Evolutionary conservation across 2,329 filamentous ascomycete species (phyloP).

Genomic region (Verticillium nubilum): DNA sequence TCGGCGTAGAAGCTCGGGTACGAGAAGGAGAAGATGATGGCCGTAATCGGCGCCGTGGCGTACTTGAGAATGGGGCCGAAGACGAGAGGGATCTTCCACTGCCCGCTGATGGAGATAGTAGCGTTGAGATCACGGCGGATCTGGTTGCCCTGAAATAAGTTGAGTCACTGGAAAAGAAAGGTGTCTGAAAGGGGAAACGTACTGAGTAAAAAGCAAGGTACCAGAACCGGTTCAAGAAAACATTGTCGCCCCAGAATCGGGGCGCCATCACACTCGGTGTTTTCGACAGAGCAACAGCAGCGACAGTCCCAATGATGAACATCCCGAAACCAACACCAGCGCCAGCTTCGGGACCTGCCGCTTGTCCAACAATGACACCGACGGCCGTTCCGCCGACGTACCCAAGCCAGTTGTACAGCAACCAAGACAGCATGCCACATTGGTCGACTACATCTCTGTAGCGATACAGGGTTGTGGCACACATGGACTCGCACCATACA

Average conservation of each 20-base stretch:
- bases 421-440: conserved; percentile 31
- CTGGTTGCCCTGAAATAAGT: conserved; percentile 7
- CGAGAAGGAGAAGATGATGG: conserved; percentile 14
- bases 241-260: background rate
- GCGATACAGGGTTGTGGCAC: conserved; percentile 43
- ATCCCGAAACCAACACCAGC: conserved; percentile 43
- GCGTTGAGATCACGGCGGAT: conserved; percentile 6
- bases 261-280: conserved; percentile 21
- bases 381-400: too few relatives aligned
- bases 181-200: too few relatives aligned
- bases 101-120: background rate
- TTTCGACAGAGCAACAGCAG: conserved; percentile 29
- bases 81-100: conserved; percentile 12
- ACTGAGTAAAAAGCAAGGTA: conserved; percentile 6
- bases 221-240: background rate
- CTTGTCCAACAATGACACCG: conserved; percentile 41
- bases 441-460: conserved; percentile 38
- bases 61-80: conserved; percentile 14
- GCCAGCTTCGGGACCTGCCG: conserved; percentile 30
- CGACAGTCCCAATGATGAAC: conserved; percentile 31
- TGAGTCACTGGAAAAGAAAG: too few relatives aligned
- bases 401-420: conserved; percentile 35
- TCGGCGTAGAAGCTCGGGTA: conserved; percentile 13
- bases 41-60: conserved; percentile 13
- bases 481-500: conserved; percentile 42